These are phyloP conservation scores for Rachicladosporium sp. DNA, from an alignment of 2,329 filamentous ascomycete species.

Conservation along the genomic window DNA sequence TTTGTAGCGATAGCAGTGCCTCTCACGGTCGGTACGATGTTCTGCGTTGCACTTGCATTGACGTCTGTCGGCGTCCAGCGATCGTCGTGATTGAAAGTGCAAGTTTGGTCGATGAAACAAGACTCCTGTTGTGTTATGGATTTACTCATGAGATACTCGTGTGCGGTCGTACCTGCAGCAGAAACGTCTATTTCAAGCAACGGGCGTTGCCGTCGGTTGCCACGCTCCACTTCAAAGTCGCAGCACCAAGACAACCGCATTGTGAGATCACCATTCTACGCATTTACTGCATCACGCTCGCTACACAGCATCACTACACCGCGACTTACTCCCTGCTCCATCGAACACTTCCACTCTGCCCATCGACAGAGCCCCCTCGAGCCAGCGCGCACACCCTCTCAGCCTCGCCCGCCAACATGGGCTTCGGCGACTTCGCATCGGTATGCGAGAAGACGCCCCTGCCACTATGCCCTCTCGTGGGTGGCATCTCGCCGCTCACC, in stretches of 20 bases:
- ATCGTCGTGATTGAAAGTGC: neutral
- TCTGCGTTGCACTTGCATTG: too few species aligned
- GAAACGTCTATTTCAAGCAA: too few species aligned
- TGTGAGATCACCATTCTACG: too few species aligned
- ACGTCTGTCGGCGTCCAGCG: too few species aligned
- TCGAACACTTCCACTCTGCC: neutral
- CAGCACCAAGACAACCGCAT: neutral
- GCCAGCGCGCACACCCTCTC: neutral
- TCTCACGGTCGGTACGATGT: too few species aligned
- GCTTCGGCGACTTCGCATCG: slow-evolving; percentile 78
- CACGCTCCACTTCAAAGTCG: neutral
- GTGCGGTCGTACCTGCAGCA: too few species aligned
- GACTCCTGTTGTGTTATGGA: too few species aligned
- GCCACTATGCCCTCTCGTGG: slow-evolving; percentile 77
- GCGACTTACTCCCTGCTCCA: neutral
- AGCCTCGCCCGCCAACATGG: slow-evolving; percentile 44
- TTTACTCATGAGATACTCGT: too few species aligned
- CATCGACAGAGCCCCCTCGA: slow-evolving; percentile 7
- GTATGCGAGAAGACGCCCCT: slow-evolving; percentile 79
- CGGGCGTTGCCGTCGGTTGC: neutral
- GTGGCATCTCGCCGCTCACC: slow-evolving; percentile 56
- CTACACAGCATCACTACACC: neutral
- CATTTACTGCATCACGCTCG: neutral
- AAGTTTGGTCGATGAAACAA: neutral
- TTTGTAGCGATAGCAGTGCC: too few species aligned